Evolutionary conservation across 345 rosid species (phyloP), one percentile per base, ranked within the genome.

Genomic region (Viola odorata): DNA sequence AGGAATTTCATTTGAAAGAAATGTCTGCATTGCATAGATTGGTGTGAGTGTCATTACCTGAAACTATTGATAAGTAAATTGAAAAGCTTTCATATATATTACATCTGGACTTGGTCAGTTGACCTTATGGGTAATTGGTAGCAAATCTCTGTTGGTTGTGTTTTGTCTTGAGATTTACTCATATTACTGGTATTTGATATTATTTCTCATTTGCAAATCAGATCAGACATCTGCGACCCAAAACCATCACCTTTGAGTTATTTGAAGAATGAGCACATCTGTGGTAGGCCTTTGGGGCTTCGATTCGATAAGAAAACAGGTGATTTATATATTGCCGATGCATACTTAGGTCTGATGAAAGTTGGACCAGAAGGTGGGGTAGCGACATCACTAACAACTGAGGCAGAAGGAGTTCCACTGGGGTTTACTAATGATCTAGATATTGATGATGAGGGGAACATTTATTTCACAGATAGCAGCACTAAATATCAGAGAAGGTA

Each of bases 401-500:
- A 85, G 66, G 96, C 89, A 64, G 96, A 87, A 49, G 96, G 98
- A 5, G 76, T 85, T 40, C 91, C 90, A 0, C 59, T 92, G 62
- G 57, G 81, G 65, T 92, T 92, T 70, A 84, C 94, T 62, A 92
- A 89, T 63, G 98, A 92, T 53, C 88, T 92, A 72, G 97, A 92
- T 72, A 75, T 92, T 65, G 96, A 87, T 67, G 87, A 84, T 8
- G 88, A 89, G 70, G 96, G 96, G 44, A 87, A 77, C 66, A 62
- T 91, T 64, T 91, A 91, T 70, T 91, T 91, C 41, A 91, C 98
- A 6, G 96, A 91, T 73, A 91, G 96, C 81, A 91, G 98, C 70
- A 76, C 72, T 41, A 65, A 58, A 48, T 92, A 82, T 75, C 85
- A 85, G 64, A 83, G 98, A 60, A 83, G 96, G 96, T 84, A 10